Evolutionary conservation across 2,329 filamentous ascomycete genomes (phyloP).

Genomic region (Alternaria brassicae): DNA sequence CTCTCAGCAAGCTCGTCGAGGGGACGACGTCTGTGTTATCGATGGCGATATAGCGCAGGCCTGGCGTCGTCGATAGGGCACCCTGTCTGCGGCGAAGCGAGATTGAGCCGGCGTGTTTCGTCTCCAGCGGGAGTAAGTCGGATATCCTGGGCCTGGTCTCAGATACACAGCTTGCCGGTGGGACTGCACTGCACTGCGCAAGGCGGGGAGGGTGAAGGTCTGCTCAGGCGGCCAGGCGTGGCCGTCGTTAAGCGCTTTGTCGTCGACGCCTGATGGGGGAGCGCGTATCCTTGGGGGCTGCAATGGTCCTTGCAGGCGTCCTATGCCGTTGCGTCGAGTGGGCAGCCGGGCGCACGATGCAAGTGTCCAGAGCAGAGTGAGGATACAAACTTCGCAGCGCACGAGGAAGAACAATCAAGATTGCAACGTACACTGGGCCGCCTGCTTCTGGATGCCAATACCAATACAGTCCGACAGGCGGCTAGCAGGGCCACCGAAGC

Average conservation of each 20-base stretch:
- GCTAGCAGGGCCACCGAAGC: conserved; percentile 21
- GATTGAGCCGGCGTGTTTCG: conserved; percentile 47
- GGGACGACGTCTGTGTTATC: conserved; percentile 25
- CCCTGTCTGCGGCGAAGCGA: conserved; percentile 50
- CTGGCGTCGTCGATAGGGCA: conserved; percentile 25
- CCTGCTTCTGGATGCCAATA: conserved; percentile 10
- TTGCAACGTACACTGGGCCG: conserved; percentile 3
- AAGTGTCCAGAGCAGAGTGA: not conserved
- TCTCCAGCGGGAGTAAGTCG: conserved; percentile 23
- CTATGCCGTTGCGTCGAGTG: not conserved
- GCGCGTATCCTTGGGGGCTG: conserved; percentile 13
- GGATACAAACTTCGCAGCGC: not conserved
- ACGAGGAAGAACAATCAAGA: not conserved
- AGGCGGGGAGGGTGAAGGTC: conserved; percentile 13
- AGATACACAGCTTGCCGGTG: conserved; percentile 27
- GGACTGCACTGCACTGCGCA: conserved; percentile 2
- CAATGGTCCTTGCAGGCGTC: conserved; percentile 7
- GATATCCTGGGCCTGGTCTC: conserved; percentile 26
- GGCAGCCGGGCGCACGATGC: not conserved
- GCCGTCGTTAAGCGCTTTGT: conserved; percentile 22
- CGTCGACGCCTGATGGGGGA: conserved; percentile 15
- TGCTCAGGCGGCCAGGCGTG: conserved; percentile 8
- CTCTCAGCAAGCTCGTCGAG: conserved; percentile 24
- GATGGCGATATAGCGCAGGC: conserved; percentile 22
- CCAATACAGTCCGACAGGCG: conserved; percentile 17